Evolutionary conservation across 164 flowering plant species (phyloP), one percentile per base, ranked within the genome.

Genomic region (Dillenia suffruticosa): DNA sequence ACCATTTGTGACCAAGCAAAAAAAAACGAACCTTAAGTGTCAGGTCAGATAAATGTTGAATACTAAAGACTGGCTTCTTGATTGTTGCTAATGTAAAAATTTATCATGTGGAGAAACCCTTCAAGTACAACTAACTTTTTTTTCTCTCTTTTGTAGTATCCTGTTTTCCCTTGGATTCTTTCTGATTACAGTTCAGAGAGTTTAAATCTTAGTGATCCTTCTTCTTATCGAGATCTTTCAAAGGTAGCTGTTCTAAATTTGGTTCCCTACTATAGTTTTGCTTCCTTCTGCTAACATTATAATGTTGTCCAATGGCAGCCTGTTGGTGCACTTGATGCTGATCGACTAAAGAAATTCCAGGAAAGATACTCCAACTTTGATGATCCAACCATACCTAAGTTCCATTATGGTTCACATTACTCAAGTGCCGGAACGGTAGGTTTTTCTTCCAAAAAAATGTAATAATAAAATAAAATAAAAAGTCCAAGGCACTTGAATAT

Each of bases 371-470:
- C 89, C 55, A 85, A 85, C 70, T 90, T 95, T 73, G 90, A 92
- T 71, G 99, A 95, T 80, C 96, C 97, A 12, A 72, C 88, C 71
- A 95, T 95, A 60, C 99, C 99, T 44, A 92, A 92, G 65, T 95
- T 95, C 73, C 99, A 90, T 74, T 95, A 95, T 82, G 99, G 99
- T 68, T 95, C 99, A 68, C 99, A 95, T 81, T 95, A 95, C 75
- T 95, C 97, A 45, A 92, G 94, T 81, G 99, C 97, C 68, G 99
- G 97, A 82, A 85, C 91, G 12, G 99, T 95, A 82, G 55, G 92
- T 73, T 71, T 62, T 59, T 59, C 58, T 13, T 12, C 16, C n/a
- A n/a, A n/a, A n/a, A n/a, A n/a, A n/a, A n/a, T n/a, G n/a, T n/a
- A n/a, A n/a, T n/a, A n/a, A n/a, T n/a, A n/a, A n/a, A n/a, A n/a